Evolutionary conservation across 2,329 filamentous ascomycete species (phyloP), one percentile per base, ranked within the genome.

Genomic region (Fonsecaea multimorphosa): DNA sequence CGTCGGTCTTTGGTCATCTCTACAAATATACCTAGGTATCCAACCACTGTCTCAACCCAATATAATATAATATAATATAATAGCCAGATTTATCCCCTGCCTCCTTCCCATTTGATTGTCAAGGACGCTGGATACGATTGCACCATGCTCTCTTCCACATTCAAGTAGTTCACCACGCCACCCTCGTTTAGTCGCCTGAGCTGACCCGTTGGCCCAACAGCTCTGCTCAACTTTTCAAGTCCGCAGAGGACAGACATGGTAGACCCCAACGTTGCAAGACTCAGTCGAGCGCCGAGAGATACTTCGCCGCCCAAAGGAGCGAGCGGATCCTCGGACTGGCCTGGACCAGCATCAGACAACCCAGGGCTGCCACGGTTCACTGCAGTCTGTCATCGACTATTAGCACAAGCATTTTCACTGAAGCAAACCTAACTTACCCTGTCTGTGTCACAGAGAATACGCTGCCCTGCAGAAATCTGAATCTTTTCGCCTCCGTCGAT

Each of bases 401-500:
- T 49, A 64, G 53, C 40, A 22, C 36, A 40, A 55, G 19, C 22
- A 44, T 27, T 6, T 36, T 60, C 3, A 7, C 22, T 34, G 29
- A 32, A 31, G 24, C 16, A 40, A 56, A 8, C 2, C 6, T 40
- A 29, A 66, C 65, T 70, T 76, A 87, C 85, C 38, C 4, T 19
- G n/a, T 44, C 38, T 44, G 90, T 87, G 67, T 84, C 86, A 29
- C 90, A 83, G 64, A 89, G 86, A 40, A 92, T 80, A 14, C 83
- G 83, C 62, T 88, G 83, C 6, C 86, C 86, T 16, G 60, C 31
- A 44, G 85, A 11, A 86, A 86, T 2, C 86, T 86, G 60, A 92
- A 81, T 44, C 90, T 87, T 63, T 90, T 83, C n/a, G 87, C 89
- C 76, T 91, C 91, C 81, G 89, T 83, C 60, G 3, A 31, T 38